Conservation (phyloP, 2,329 filamentous ascomycete genomes). For the Chrysoporthe austroafricana region DNA sequence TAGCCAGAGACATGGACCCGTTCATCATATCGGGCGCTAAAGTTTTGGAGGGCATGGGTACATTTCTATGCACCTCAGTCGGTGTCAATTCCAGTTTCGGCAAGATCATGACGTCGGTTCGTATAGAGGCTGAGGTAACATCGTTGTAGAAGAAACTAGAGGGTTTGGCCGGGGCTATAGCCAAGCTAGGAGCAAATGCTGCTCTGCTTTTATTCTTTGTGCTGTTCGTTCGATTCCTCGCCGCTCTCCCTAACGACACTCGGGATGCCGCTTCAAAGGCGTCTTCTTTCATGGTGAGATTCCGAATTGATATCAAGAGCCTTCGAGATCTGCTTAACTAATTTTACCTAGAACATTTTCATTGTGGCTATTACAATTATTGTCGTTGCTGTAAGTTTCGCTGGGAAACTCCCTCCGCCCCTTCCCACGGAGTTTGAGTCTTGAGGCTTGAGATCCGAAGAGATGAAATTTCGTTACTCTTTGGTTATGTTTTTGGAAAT, state of each 20-base stretch:
- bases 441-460: neutral
- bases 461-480: too few relatives aligned
- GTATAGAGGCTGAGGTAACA: slow-evolving; percentile 55
- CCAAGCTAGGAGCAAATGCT: slow-evolving; percentile 62
- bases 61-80: slow-evolving; percentile 59
- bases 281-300: slow-evolving; percentile 52
- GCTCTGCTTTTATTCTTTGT: slow-evolving; percentile 76
- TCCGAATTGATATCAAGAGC: neutral
- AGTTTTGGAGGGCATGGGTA: slow-evolving; percentile 58
- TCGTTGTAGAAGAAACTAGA: slow-evolving; percentile 59
- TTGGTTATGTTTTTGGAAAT: too few relatives aligned
- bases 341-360: slow-evolving; percentile 49
- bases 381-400: slow-evolving; percentile 56
- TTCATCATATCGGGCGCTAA: slow-evolving; percentile 65
- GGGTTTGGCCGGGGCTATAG: slow-evolving; percentile 47
- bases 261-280: slow-evolving; percentile 58
- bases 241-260: slow-evolving; percentile 57
- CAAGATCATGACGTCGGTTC: slow-evolving; percentile 59
- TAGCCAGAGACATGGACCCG: slow-evolving; percentile 59
- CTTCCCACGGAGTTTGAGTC: neutral
- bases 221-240: slow-evolving; percentile 77
- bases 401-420: neutral
- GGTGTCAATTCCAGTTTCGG: slow-evolving; percentile 59
- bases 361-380: slow-evolving; percentile 69
- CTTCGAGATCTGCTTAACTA: too few relatives aligned